Conservation (phyloP, 2,329 filamentous ascomycete species). For the Aspergillus ustus region DNA sequence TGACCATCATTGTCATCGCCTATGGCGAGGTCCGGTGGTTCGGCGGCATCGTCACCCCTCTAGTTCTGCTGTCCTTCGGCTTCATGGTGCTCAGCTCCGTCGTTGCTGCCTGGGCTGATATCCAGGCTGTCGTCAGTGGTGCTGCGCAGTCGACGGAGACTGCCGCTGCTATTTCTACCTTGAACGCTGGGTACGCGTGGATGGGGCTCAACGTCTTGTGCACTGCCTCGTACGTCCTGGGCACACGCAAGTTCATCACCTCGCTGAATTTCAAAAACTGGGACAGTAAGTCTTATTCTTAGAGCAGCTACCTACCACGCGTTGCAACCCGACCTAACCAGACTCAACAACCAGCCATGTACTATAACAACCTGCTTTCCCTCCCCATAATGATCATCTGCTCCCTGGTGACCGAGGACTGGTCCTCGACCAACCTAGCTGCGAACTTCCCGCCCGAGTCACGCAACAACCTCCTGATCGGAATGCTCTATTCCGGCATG, state of each 20-base stretch:
- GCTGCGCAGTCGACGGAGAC: slow-evolving; percentile 61
- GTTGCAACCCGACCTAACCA: not conserved
- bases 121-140: slow-evolving; percentile 77
- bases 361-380: not conserved
- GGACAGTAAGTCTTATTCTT: slow-evolving; percentile 74
- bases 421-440: not conserved
- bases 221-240: slow-evolving; percentile 84
- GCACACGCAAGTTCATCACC: slow-evolving; percentile 99
- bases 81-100: slow-evolving; percentile 95
- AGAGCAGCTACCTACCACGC: not conserved
- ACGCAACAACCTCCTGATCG: not conserved
- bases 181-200: slow-evolving; percentile 96
- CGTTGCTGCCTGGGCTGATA: slow-evolving; percentile 96
- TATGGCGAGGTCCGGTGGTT: slow-evolving; percentile 99
- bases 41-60: slow-evolving; percentile 83
- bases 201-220: slow-evolving; percentile 97
- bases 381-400: not conserved
- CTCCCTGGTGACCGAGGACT: not conserved
- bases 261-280: slow-evolving; percentile 99
- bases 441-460: not conserved
- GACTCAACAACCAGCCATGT: not conserved
- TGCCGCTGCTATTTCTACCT: slow-evolving; percentile 75
- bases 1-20: slow-evolving; percentile 98
- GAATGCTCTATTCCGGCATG: not conserved
- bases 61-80: slow-evolving; percentile 90